phyloP scores from a whole-genome alignment of 192 early-diverging fungal genomes.

The Phlyctochytrium arcticum region DNA sequence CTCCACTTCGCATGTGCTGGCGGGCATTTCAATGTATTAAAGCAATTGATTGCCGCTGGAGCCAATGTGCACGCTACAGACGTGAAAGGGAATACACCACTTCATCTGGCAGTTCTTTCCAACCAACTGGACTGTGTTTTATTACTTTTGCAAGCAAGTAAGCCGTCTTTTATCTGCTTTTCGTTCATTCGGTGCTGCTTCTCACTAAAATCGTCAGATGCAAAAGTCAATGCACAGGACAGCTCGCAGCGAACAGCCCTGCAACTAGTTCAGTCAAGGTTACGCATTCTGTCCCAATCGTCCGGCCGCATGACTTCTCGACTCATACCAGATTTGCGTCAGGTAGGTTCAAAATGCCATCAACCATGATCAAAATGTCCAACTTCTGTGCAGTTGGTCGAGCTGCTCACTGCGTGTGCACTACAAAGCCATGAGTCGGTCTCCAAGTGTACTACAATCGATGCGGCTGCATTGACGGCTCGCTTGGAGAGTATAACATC shows the following conservation, averaged over 20 bases:
- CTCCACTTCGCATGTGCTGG: conserved; percentile 82
- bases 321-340: background rate
- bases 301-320: background rate
- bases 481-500: background rate
- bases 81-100: conserved; percentile 36
- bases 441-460: background rate
- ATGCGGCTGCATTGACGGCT: background rate
- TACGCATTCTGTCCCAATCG: background rate
- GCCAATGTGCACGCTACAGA: conserved; percentile 17
- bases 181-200: too few relatives aligned
- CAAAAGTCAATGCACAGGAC: conserved; percentile 6
- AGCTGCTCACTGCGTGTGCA: background rate
- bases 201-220: background rate
- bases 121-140: conserved; percentile 28
- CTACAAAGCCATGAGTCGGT: background rate
- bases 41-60: conserved; percentile 46
- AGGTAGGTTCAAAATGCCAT: background rate
- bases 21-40: conserved; percentile 57
- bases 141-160: conserved; percentile 28
- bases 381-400: background rate
- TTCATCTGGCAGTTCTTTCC: conserved; percentile 36
- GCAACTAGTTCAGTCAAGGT: conserved; percentile 8
- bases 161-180: background rate
- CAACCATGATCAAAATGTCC: background rate
- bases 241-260: conserved; percentile 5